phyloP scores from a whole-genome alignment of 345 rosid genomes.

The Psidium guajava region DNA sequence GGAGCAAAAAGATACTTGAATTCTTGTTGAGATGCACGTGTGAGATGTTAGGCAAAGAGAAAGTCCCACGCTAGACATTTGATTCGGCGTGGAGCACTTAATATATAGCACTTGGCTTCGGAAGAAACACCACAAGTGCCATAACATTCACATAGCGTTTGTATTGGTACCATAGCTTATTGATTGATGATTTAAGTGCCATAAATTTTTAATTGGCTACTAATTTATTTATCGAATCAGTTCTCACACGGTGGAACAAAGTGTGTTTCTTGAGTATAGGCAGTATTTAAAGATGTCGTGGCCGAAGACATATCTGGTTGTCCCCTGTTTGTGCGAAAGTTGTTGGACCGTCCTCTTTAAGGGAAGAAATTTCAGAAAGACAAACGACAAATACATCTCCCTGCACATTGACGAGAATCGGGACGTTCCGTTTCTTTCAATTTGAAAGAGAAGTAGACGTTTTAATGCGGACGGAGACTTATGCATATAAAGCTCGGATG shows the following conservation, averaged over 20 bases:
- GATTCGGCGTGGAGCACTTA: neutral
- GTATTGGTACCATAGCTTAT: neutral
- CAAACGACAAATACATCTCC: no score
- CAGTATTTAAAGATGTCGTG: neutral
- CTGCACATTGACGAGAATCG: neutral
- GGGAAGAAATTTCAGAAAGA: neutral
- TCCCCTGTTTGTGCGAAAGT: neutral
- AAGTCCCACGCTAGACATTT: no score
- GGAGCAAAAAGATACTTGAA: no score
- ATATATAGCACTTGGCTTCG: neutral
- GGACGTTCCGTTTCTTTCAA: neutral
- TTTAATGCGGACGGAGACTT: neutral
- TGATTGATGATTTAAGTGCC: neutral
- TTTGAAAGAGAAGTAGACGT: rapidly evolving
- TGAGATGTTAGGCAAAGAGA: no score
- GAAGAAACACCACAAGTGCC: neutral
- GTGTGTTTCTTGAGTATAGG: rapidly evolving
- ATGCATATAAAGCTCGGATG: rapidly evolving
- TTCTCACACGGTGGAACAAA: rapidly evolving
- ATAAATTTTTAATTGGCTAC: no score
- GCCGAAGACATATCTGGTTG: rapidly evolving
- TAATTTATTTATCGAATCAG: neutral
- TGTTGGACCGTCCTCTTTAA: neutral
- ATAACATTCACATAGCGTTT: neutral
- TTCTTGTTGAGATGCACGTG: no score